These are phyloP conservation scores for Brassica juncea DNA, from an alignment of 345 rosid species.

Conservation along the genomic window DNA sequence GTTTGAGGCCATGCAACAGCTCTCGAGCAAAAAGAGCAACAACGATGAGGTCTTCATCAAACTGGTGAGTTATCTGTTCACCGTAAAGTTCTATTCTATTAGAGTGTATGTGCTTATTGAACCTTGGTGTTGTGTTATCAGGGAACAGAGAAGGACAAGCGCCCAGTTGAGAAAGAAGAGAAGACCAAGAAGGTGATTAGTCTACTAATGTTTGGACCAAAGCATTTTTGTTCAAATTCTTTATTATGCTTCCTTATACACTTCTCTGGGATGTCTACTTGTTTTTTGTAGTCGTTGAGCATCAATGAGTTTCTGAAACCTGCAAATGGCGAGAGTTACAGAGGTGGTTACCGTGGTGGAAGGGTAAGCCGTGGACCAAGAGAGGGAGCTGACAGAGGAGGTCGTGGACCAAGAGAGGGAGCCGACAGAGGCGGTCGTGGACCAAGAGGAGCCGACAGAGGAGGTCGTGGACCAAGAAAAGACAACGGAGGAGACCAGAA, in stretches of 20 bases:
- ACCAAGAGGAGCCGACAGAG: constrained; percentile 11
- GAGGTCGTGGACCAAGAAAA: background rate
- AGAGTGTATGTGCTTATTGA: background rate
- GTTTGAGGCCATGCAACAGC: constrained; percentile 69
- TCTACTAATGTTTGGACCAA: background rate
- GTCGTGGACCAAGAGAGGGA: constrained; percentile 15
- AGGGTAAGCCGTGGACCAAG: constrained; percentile 47
- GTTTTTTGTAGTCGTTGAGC: constrained; percentile 51
- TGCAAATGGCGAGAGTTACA: constrained; percentile 55
- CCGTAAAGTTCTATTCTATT: background rate
- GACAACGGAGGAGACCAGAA: background rate
- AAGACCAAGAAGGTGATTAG: constrained; percentile 55
- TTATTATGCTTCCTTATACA: background rate
- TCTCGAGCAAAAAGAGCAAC: constrained; percentile 62
- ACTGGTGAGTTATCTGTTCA: constrained; percentile 43
- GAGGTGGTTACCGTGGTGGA: constrained; percentile 56
- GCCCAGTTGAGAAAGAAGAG: constrained; percentile 61
- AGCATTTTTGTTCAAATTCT: background rate
- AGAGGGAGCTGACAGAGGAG: constrained; percentile 39
- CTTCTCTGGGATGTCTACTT: background rate
- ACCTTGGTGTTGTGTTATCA: constrained; percentile 10
- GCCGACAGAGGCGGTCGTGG: constrained; percentile 7
- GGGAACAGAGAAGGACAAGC: constrained; percentile 77
- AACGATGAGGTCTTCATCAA: constrained; percentile 61
- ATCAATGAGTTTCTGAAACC: constrained; percentile 76